Base-by-base conservation (phyloP, 2,329 filamentous ascomycete genomes). In the Kalaharituber pfeilii region DNA sequence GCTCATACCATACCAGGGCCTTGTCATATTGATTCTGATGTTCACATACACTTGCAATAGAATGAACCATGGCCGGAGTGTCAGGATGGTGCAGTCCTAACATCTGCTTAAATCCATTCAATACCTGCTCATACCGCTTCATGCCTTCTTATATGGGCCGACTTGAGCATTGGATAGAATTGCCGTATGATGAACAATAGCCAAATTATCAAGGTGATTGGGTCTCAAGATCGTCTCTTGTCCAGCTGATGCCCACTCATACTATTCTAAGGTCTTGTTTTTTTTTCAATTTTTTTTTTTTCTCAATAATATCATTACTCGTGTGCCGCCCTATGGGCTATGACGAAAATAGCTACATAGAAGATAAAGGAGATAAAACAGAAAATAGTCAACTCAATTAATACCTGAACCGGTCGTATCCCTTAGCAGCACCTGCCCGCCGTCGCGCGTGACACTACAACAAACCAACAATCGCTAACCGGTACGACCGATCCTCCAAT, bases 21-120 rank as follows among this genome's bases (percentile, higher is more conserved):
- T 57, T 52, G 22, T 28, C 33, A 52, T 59, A 49, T 25, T 50
- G 47, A 11, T 13, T 25, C 36, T 22, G 50, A 27, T n/a, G 8
- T 8, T 8, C n/a, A n/a, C 8, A 33, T 33, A 33, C 29, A 8
- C 8, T 8, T 33, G 29, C 29, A 8, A 33, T 33, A n/a, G 8
- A n/a, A n/a, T 33, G 29, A n/a, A 33, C 29, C n/a, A 33, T n/a
- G n/a, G 29, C n/a, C 8, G n/a, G n/a, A n/a, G n/a, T 33, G 29
- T n/a, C 29, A 8, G 29, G n/a, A n/a, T 33, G 29, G 29, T 33
- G 8, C n/a, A 33, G 8, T 33, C 29, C 29, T 8, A 33, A 8
- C 8, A 8, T n/a, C 29, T 33, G 8, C 29, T 33, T n/a, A 8
- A 8, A 8, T n/a, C 29, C 29, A 33, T 8, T n/a, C 29, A 33